Conservation (phyloP, 345 rosid species). For the Chamaenerion angustifolium region DNA sequence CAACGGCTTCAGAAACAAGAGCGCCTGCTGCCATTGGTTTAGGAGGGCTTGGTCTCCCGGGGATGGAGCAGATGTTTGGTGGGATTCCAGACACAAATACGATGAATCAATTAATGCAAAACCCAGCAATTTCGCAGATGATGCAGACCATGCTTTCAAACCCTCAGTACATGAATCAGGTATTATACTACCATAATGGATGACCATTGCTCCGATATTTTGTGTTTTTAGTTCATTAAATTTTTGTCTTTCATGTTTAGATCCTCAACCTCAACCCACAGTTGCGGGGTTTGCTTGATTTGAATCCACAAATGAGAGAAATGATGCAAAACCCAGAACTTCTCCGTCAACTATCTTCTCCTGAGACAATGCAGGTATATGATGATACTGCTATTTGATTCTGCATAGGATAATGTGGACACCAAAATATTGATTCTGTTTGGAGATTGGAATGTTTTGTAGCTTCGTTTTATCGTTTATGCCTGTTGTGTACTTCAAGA, state of each 20-base stretch:
- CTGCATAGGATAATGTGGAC: not conserved
- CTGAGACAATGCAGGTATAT: constrained; percentile 67
- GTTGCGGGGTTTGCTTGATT: constrained; percentile 40
- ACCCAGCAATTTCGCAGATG: constrained; percentile 75
- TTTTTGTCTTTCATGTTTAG: constrained; percentile 14
- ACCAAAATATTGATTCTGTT: no score
- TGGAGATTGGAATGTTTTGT: no score
- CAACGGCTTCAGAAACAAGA: constrained; percentile 36
- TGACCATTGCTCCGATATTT: not conserved
- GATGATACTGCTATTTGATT: not conserved
- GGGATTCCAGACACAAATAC: constrained; percentile 44
- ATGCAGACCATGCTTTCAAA: constrained; percentile 64
- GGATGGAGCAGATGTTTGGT: constrained; percentile 35
- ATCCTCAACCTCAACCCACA: constrained; percentile 44
- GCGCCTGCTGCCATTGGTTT: constrained; percentile 42
- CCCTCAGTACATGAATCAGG: constrained; percentile 87
- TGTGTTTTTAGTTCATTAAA: not conserved
- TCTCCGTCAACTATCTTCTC: constrained; percentile 62
- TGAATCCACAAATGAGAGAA: constrained; percentile 69
- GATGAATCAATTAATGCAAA: constrained; percentile 70
- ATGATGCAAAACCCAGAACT: constrained; percentile 83
- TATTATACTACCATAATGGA: constrained; percentile 6
- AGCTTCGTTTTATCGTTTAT: no score
- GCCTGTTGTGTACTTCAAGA: no score
- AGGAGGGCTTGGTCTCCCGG: constrained; percentile 59